phyloP scores from a whole-genome alignment of 2,329 filamentous ascomycete genomes.

The Fusarium annulatum region DNA sequence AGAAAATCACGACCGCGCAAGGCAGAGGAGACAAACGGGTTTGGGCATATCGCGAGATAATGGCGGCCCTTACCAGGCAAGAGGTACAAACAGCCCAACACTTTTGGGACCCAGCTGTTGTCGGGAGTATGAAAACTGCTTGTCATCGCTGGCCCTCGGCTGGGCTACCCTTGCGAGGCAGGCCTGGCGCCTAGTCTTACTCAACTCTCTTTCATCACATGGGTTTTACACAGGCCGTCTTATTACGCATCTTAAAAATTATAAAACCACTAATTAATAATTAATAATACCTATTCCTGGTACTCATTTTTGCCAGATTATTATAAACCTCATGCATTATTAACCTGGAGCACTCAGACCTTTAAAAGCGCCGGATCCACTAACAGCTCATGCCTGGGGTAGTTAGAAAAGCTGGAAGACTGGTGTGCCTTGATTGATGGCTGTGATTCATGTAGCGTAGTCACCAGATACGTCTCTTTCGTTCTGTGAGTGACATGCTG shows the following conservation, averaged over 20 bases:
- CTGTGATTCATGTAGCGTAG: too few relatives aligned
- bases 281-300: neutral
- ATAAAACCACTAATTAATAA: neutral
- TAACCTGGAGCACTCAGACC: too few relatives aligned
- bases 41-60: neutral
- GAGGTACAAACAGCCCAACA: neutral
- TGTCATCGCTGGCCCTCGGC: neutral
- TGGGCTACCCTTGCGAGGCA: neutral
- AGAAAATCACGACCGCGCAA: neutral
- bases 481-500: too few relatives aligned
- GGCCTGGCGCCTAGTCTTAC: fast-evolving
- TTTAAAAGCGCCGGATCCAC: too few relatives aligned
- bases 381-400: too few relatives aligned
- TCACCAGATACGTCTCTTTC: too few relatives aligned
- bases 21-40: neutral
- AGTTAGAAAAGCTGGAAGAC: too few relatives aligned
- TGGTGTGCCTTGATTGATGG: too few relatives aligned
- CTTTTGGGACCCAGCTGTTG: neutral
- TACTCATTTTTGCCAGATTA: fast-evolving
- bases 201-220: too few relatives aligned
- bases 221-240: fast-evolving
- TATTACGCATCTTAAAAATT: too few relatives aligned
- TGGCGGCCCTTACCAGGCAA: neutral
- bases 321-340: fast-evolving
- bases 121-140: neutral